These are phyloP conservation scores for Apiotrichum veenhuisii DNA, from an alignment of 1,284 basidiomycete genomes.

Conservation along the genomic window DNA sequence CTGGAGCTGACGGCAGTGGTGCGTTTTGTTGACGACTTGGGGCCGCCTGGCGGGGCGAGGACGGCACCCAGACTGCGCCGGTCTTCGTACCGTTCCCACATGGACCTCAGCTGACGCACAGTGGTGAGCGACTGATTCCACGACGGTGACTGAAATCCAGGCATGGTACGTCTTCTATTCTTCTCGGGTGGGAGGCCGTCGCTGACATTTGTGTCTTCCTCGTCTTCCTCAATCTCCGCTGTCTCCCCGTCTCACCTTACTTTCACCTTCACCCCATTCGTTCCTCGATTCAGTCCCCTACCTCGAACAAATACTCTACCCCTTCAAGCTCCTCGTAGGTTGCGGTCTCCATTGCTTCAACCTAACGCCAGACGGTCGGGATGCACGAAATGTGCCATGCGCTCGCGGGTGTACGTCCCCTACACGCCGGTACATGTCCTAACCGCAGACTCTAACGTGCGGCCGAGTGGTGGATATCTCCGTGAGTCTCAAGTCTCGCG, in stretches of 20 bases:
- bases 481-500: too few species aligned
- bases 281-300: constrained; percentile 28
- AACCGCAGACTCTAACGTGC: constrained; percentile 67
- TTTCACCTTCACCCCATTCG: neutral
- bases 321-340: constrained; percentile 71
- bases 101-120: neutral
- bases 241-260: too few species aligned
- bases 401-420: constrained; percentile 55
- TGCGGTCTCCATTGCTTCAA: constrained; percentile 2
- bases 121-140: neutral
- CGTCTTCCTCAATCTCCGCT: too few species aligned
- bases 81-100: too few species aligned
- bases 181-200: neutral
- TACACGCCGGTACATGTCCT: constrained; percentile 7
- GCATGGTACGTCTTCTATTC: constrained; percentile 25
- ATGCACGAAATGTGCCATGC: constrained; percentile 87
- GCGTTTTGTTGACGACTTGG: neutral
- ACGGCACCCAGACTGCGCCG: neutral
- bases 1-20: constrained; percentile 12
- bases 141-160: constrained; percentile 4
- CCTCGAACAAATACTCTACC: constrained; percentile 66
- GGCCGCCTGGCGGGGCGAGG: neutral
- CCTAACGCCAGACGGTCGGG: constrained; percentile 67
- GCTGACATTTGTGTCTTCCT: neutral
- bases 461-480: constrained; percentile 79